These are phyloP conservation scores for Sinapis alba DNA, from an alignment of 441 rosid genomes.

Conservation along the genomic window DNA sequence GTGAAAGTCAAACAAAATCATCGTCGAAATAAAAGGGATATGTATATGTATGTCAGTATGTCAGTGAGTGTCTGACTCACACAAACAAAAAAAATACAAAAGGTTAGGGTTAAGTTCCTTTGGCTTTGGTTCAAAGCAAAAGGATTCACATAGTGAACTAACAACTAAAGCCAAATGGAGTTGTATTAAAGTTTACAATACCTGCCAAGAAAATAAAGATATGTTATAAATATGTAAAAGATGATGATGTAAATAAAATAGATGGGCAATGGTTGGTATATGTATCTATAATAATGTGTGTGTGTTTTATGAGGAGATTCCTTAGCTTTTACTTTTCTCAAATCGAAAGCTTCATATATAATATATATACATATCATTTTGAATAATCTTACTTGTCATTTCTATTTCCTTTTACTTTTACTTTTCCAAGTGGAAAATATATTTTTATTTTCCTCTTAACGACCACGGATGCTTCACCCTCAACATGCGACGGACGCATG, in stretches of 20 bases:
- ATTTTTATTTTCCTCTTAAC: conserved; percentile 16
- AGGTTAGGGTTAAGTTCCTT: conserved; percentile 30
- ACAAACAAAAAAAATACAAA: background rate
- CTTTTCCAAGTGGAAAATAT: background rate
- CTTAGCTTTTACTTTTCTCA: conserved; percentile 37
- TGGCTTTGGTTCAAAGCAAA: conserved; percentile 41
- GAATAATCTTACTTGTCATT: conserved; percentile 13
- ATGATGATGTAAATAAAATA: conserved; percentile 11
- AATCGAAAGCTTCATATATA: conserved; percentile 31
- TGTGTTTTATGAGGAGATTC: conserved; percentile 24
- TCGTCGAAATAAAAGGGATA: background rate
- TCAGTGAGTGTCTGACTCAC: conserved; percentile 2
- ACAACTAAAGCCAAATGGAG: conserved; percentile 31
- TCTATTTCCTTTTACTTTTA: background rate
- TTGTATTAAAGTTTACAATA: conserved; percentile 15
- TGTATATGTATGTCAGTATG: background rate
- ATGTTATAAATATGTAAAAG: background rate
- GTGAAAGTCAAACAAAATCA: conserved; percentile 9
- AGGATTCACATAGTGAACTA: conserved; percentile 24
- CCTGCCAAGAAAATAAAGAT: conserved; percentile 16
- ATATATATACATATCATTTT: background rate
- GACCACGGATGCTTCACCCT: conserved; percentile 30
- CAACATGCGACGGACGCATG: conserved; percentile 33
- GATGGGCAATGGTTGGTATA: conserved; percentile 28
- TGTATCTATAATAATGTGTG: background rate